phyloP scores from a whole-genome alignment of 345 rosid genomes.

The Noccaea bulbosa region DNA sequence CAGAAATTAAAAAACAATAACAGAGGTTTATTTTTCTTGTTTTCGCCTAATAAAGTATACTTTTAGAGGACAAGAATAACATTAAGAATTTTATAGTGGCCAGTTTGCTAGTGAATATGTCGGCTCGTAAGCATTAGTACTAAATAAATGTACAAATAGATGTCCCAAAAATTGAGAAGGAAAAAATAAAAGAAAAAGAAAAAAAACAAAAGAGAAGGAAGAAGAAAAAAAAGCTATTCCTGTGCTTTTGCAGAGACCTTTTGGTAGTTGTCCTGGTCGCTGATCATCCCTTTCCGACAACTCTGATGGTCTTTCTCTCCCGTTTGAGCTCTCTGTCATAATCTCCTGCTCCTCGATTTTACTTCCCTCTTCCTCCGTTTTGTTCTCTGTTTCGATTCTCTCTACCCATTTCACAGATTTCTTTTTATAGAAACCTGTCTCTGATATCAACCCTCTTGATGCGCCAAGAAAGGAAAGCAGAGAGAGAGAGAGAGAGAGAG shows the following conservation, averaged over 20 bases:
- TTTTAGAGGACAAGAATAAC: background rate
- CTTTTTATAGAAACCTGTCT: conserved; percentile 17
- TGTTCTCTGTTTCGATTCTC: conserved; percentile 28
- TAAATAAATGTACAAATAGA: conserved; percentile 19
- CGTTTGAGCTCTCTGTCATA: conserved; percentile 32
- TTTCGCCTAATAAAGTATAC: background rate
- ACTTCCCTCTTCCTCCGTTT: background rate
- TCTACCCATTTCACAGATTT: conserved; percentile 26
- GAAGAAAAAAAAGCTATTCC: conserved; percentile 50
- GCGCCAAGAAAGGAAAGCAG: conserved; percentile 16
- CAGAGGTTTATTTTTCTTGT: background rate
- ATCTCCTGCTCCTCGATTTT: conserved; percentile 27
- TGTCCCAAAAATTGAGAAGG: conserved; percentile 13
- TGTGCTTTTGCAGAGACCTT: conserved; percentile 49
- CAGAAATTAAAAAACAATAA: background rate
- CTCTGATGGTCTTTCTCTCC: conserved; percentile 51
- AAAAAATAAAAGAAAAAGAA: conserved; percentile 1
- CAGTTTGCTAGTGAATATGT: conserved; percentile 56
- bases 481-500: conserved; percentile 20
- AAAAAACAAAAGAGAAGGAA: background rate
- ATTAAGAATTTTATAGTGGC: conserved; percentile 36
- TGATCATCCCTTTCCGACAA: conserved; percentile 71
- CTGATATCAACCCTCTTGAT: conserved; percentile 19
- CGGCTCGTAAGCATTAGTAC: conserved; percentile 61
- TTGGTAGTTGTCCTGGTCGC: conserved; percentile 60